Base-by-base conservation (phyloP, 2,329 filamentous ascomycete species). In the Clonostachys solani region DNA sequence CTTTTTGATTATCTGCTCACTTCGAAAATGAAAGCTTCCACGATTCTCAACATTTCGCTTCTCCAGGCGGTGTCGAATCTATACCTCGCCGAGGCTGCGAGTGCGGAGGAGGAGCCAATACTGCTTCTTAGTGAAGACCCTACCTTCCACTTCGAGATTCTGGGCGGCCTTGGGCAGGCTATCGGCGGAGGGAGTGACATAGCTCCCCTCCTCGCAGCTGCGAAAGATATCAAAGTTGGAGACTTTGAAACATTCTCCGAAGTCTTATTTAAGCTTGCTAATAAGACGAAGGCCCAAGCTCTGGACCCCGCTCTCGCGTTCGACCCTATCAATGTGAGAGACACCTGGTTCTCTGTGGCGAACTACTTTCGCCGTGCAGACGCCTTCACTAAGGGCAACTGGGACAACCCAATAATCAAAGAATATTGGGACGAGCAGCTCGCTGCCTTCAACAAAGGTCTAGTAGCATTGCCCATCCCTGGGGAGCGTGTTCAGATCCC, bases 291-390 rank as follows among this genome's bases (percentile, higher is more conserved):
- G 33, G 16, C 18, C 16, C 43, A 44, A 33, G 48, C 50, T 13
- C 16, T 45, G 40, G 50, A 50, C 35, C 18, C 49, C 8, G 33
- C 46, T 17, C 38, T 42, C 35, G 45, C 48, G 13, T 50, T 45
- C 40, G 48, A 52, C 33, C 42, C 46, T 7, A n/a, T 50, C 12
- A 50, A 50, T 23, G 50, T 52, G n/a, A 37, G 45, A 16, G 48
- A 52, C 6, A 33, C 50, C 19, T 52, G 47, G 43, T 71, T 72
- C 54, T 57, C 57, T 10, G 62, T 64, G 2, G 49, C 68, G 4
- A 58, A 53, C 5, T 72, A 72, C 55, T 72, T 61, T 52, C 61
- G 68, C n/a, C 40, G 49, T 2, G 63, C 69, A 7, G 62, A 64
- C 45, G 67, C 67, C 54, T 71, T 60, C 53, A 54, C 68, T 18